phyloP scores from a whole-genome alignment of 2,329 filamentous ascomycete species.

The Talaromyces funiculosus region DNA sequence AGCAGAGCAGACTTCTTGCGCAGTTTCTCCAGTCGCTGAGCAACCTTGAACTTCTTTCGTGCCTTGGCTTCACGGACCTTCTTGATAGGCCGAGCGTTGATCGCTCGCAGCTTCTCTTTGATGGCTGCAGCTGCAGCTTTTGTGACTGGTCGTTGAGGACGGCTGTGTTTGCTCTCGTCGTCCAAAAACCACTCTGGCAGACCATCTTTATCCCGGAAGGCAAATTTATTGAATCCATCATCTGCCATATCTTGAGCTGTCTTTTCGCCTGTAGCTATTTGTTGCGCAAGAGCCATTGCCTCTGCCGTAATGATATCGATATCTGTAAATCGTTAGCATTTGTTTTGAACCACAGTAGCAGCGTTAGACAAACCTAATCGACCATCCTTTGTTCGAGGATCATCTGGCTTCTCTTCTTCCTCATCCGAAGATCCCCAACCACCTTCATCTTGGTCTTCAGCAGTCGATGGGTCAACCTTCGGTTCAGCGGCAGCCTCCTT shows the following conservation, averaged over 20 bases:
- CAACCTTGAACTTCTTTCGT: conserved; percentile 93
- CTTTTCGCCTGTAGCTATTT: conserved; percentile 80
- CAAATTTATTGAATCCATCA: conserved; percentile 87
- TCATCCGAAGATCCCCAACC: conserved; percentile 32
- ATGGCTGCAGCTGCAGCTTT: conserved; percentile 87
- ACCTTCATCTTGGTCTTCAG: conserved; percentile 21
- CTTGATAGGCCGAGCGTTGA: conserved; percentile 96
- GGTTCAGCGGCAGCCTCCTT: conserved; percentile 20
- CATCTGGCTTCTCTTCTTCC: conserved; percentile 28
- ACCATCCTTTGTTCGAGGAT: conserved; percentile 38
- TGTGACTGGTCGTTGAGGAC: conserved; percentile 78
- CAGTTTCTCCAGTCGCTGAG: conserved; percentile 84
- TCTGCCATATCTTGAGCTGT: conserved; percentile 75
- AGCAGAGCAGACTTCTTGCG: conserved; percentile 94
- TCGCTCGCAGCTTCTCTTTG: conserved; percentile 85
- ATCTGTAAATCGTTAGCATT: conserved; percentile 47
- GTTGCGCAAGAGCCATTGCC: conserved; percentile 94
- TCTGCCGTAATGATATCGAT: conserved; percentile 99
- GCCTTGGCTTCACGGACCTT: conserved; percentile 96
- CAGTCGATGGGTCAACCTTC: conserved; percentile 14
- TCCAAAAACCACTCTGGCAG: conserved; percentile 98
- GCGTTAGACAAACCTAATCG: conserved; percentile 36
- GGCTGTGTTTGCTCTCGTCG: conserved; percentile 80
- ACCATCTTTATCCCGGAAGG: conserved; percentile 84
- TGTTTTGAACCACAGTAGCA: neutral